A percentile compares a stretch with the other conserved stretches of the same genome.
Conservation (phyloP, 441 rosid species). For the Erysimum cheiri region DNA sequence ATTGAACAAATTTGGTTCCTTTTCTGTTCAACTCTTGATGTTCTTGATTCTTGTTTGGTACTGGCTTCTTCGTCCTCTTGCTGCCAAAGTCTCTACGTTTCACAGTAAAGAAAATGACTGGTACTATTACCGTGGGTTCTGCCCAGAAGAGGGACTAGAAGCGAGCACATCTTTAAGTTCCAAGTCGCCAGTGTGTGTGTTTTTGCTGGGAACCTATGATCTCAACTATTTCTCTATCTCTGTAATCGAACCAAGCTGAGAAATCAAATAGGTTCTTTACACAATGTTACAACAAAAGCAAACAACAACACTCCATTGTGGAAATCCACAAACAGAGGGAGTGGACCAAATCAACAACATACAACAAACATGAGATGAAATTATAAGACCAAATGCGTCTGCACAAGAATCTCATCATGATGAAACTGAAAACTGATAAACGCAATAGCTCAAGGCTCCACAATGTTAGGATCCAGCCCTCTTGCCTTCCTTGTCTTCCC, state of each 20-base stretch:
- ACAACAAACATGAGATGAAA: conserved; percentile 25
- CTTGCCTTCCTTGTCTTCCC: conserved; percentile 75
- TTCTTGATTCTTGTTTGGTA: too few species aligned
- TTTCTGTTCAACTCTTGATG: too few species aligned
- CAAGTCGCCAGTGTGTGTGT: too few species aligned
- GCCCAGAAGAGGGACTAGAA: too few species aligned
- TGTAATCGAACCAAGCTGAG: too few species aligned
- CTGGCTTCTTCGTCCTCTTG: too few species aligned
- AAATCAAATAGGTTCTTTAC: not conserved
- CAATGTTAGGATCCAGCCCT: conserved; percentile 55
- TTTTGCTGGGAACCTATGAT: not conserved
- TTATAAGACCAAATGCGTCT: conserved; percentile 5
- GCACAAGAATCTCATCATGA: conserved; percentile 33
- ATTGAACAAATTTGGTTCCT: too few species aligned
- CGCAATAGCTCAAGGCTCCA: conserved; percentile 26
- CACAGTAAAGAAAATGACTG: too few species aligned
- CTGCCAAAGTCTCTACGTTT: too few species aligned
- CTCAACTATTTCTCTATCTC: too few species aligned
- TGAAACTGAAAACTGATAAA: not conserved
- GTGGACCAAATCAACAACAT: conserved; percentile 29
- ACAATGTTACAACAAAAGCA: conserved; percentile 12
- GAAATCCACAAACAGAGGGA: not conserved
- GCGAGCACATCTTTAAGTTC: too few species aligned
- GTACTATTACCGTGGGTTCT: too few species aligned
- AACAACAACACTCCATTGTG: conserved; percentile 4